phyloP scores from a whole-genome alignment of 345 rosid species.

The Eucalyptus melliodora region DNA sequence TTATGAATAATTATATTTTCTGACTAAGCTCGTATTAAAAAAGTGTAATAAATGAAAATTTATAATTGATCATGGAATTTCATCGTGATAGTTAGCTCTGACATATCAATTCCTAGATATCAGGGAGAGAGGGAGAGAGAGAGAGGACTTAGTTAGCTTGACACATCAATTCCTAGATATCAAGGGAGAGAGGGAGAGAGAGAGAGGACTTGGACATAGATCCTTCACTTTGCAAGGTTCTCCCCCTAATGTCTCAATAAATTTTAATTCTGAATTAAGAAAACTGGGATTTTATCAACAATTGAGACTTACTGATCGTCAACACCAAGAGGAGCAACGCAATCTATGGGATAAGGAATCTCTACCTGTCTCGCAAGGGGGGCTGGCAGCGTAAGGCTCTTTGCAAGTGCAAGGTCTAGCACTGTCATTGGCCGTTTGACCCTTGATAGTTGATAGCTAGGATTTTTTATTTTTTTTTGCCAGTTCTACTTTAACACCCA shows the following conservation, averaged over 20 bases:
- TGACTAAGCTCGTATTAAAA: background rate
- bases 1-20: background rate
- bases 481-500: fast-evolving
- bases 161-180: too few relatives aligned
- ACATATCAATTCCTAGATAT: background rate
- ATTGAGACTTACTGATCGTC: background rate
- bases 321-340: background rate
- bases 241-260: background rate
- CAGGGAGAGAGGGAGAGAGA: too few relatives aligned
- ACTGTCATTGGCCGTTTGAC: background rate
- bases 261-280: background rate
- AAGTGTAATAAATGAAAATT: background rate
- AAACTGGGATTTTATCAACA: background rate
- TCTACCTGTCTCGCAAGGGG: background rate
- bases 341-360: too few relatives aligned
- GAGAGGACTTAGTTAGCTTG: too few relatives aligned
- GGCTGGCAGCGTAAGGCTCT: fast-evolving
- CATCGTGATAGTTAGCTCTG: background rate
- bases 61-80: background rate
- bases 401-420: background rate
- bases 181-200: too few relatives aligned
- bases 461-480: too few relatives aligned
- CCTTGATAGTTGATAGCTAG: too few relatives aligned
- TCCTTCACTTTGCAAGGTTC: background rate
- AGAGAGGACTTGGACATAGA: background rate